A percentile compares a stretch with the other conserved stretches of the same genome.
Conservation (phyloP, 495 filamentous ascomycete species). For the Podospora appendiculata region DNA sequence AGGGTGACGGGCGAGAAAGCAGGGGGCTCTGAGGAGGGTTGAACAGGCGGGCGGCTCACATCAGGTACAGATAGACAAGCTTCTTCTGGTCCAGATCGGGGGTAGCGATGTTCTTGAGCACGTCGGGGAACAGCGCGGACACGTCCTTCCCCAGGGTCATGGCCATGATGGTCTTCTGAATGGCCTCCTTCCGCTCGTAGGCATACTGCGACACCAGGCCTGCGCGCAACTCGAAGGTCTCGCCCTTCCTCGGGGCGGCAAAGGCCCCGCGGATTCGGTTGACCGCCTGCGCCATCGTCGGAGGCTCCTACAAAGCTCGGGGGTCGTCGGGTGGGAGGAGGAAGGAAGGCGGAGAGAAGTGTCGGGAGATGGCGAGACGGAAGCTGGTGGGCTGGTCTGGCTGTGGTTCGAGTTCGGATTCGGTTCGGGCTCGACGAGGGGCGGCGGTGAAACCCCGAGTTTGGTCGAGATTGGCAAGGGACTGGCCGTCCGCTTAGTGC, state of each 20-base stretch:
- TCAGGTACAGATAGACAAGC: constrained; percentile 96
- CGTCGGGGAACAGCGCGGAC: constrained; percentile 93
- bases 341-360: constrained; percentile 1
- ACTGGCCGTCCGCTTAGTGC: neutral
- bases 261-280: constrained; percentile 95
- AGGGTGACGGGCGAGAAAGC: neutral
- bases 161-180: constrained; percentile 99
- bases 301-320: neutral
- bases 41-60: constrained; percentile 51
- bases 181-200: constrained; percentile 96
- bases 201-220: constrained; percentile 99
- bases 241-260: constrained; percentile 83
- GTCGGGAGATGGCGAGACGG: neutral
- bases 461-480: neutral
- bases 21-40: neutral
- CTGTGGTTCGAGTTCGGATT: no score
- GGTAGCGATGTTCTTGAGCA: constrained; percentile 98
- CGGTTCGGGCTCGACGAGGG: neutral
- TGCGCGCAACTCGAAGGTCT: constrained; percentile 95
- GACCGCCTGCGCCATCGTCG: constrained; percentile 66
- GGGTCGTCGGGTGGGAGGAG: neutral
- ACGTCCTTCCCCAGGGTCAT: constrained; percentile 99
- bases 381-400: neutral
- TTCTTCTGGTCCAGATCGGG: constrained; percentile 97
- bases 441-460: constrained; percentile 10